Evolutionary conservation across 2,329 filamentous ascomycete genomes (phyloP).

Genomic region (Paramyrothecium sp.): DNA sequence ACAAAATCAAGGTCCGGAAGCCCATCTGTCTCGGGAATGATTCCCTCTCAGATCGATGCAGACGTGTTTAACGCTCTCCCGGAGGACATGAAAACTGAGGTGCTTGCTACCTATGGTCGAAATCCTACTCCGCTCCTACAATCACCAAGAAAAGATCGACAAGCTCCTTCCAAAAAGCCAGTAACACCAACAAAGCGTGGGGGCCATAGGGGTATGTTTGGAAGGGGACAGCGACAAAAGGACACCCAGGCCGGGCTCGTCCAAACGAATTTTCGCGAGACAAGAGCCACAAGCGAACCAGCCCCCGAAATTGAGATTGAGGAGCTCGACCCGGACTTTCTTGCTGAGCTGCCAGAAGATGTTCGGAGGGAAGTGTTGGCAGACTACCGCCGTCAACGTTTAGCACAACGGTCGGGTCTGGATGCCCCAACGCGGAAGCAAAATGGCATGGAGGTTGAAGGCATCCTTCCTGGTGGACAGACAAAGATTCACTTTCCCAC

Average conservation of each 20-base stretch:
- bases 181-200: slow-evolving; percentile 67
- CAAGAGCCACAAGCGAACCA: slow-evolving; percentile 27
- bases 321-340: slow-evolving; percentile 67
- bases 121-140: slow-evolving; percentile 30
- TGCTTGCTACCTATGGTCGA: slow-evolving; percentile 68
- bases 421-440: slow-evolving; percentile 30
- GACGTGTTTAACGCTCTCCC: slow-evolving; percentile 83
- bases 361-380: slow-evolving; percentile 75
- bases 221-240: slow-evolving; percentile 48
- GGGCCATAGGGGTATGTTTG: slow-evolving; percentile 36
- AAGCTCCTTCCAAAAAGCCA: slow-evolving; percentile 49
- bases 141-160: slow-evolving; percentile 56
- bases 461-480: slow-evolving; percentile 32
- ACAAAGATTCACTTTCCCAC: slow-evolving; percentile 44
- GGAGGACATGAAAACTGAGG: slow-evolving; percentile 79
- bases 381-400: slow-evolving; percentile 60
- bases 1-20: slow-evolving; percentile 34
- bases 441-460: slow-evolving; percentile 18
- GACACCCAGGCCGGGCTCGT: slow-evolving; percentile 60
- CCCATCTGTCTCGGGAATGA: slow-evolving; percentile 37
- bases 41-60: slow-evolving; percentile 79
- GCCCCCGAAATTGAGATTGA: slow-evolving; percentile 34
- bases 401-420: slow-evolving; percentile 56
- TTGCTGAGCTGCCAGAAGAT: slow-evolving; percentile 80
- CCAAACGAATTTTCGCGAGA: slow-evolving; percentile 70